Evolutionary conservation across 805 yeast genomes (phyloP).

Genomic region (Yamadazyma sp.): DNA sequence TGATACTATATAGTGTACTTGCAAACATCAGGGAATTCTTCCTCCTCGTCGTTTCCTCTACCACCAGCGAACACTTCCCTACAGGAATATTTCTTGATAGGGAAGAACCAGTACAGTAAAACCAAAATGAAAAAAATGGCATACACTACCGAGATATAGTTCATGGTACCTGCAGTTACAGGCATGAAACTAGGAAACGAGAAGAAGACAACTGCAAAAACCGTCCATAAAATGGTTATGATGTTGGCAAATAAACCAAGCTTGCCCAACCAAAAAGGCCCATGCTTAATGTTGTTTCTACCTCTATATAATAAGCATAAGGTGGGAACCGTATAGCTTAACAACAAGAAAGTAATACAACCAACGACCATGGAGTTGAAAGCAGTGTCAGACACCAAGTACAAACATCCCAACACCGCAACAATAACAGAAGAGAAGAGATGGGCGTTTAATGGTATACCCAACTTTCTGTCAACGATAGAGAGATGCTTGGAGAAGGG

Average conservation of each 20-base stretch:
- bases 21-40: slow-evolving; percentile 46
- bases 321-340: slow-evolving; percentile 60
- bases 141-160: slow-evolving; percentile 58
- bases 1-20: slow-evolving; percentile 27
- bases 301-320: slow-evolving; percentile 48
- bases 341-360: slow-evolving; percentile 55
- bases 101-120: slow-evolving; percentile 52
- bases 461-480: slow-evolving; percentile 44
- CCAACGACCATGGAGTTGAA: slow-evolving; percentile 64
- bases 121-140: slow-evolving; percentile 45
- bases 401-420: slow-evolving; percentile 58
- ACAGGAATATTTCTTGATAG: slow-evolving; percentile 30
- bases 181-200: slow-evolving; percentile 67
- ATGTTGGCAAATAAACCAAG: slow-evolving; percentile 52
- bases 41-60: slow-evolving; percentile 36
- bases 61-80: slow-evolving; percentile 45
- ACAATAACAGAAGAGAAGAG: slow-evolving; percentile 52
- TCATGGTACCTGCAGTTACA: slow-evolving; percentile 60
- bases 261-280: slow-evolving; percentile 67
- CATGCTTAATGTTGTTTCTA: slow-evolving; percentile 53
- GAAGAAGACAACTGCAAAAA: slow-evolving; percentile 59
- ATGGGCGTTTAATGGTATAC: slow-evolving; percentile 62
- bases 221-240: slow-evolving; percentile 55
- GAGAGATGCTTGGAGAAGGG: slow-evolving; percentile 56
- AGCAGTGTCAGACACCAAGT: slow-evolving; percentile 66